Base-by-base conservation (phyloP, 176 grass and related monocot species). In the Triticum monococcum region DNA sequence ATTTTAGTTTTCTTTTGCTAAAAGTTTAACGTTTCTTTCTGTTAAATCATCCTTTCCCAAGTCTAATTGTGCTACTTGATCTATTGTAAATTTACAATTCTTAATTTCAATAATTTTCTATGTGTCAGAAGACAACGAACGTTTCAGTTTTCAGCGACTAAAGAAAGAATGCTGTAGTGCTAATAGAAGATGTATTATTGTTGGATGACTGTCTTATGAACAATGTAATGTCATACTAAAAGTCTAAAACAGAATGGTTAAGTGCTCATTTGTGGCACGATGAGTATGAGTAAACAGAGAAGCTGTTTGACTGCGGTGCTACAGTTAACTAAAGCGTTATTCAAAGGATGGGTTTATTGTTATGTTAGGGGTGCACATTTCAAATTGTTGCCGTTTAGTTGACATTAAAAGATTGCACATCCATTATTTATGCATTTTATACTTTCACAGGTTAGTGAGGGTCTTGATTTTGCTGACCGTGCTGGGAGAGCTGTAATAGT, bases 381-480 rank as follows among this genome's bases (percentile, higher is more conserved):
- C n/a, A 79, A 72, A 79, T 64, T 73, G 67, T 80, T 71, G 33
- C 6, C 26, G 65, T 84, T 75, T 81, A 12, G 13, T 60, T 65
- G 57, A 67, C 71, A 77, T 67, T 50, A 45, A 66, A 66, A 87
- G 43, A 33, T 26, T 75, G n/a, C 17, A 18, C 8, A 18, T 60
- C 35, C 16, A 64, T 82, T 8, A 68, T 64, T 69, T 66, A 73
- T 88, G 45, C 62, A 62, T 86, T 90, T 57, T 83, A 46, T 82
- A 89, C 71, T 23, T 62, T 22, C 81, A 59, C 86, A 98, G 96
- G 96, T 98, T 83, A 98, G 96, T 59, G 96, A 95, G 82, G 93
- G 96, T 78, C 96, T 98, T 94, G 96, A 98, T 98, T 98, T 98
- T 92, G 96, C 93, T 86, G 96, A 98, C 71, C 93, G 85, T 86